phyloP scores from a whole-genome alignment of 2,329 filamentous ascomycete genomes.

The Cercospora berteroae region DNA sequence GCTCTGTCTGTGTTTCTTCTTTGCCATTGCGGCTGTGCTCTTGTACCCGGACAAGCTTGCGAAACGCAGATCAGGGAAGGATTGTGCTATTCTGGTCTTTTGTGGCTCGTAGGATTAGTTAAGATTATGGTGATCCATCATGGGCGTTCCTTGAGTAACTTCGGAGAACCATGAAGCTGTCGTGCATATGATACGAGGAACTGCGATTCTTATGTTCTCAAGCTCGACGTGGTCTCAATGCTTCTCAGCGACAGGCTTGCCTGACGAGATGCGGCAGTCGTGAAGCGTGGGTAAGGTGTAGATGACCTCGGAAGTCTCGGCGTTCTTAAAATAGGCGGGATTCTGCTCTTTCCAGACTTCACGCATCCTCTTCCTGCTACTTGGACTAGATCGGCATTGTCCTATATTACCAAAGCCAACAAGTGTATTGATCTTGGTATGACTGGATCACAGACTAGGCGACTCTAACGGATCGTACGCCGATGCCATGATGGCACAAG shows the following conservation, averaged over 20 bases:
- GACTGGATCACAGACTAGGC: not conserved
- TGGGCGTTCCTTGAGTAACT: not conserved
- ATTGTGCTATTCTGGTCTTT: constrained; percentile 6
- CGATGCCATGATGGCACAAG: not conserved
- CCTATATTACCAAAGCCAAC: not conserved
- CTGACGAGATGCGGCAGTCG: not conserved
- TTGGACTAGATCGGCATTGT: not conserved
- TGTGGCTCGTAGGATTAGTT: too few relatives aligned
- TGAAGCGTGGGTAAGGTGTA: not conserved
- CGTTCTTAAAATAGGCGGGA: not conserved
- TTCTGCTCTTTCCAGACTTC: not conserved
- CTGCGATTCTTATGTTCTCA: not conserved
- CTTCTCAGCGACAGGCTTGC: not conserved
- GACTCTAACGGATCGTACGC: not conserved
- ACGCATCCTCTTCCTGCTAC: not conserved
- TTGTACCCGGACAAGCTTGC: not conserved
- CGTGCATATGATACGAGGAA: not conserved
- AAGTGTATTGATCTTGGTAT: not conserved
- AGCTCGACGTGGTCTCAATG: not conserved
- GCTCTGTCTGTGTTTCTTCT: not conserved
- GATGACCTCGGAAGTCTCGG: not conserved
- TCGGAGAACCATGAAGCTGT: not conserved
- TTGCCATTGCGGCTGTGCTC: constrained; percentile 8
- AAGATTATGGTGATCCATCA: not conserved
- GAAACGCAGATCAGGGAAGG: not conserved